Evolutionary conservation across 495 filamentous ascomycete species (phyloP), one percentile per base, ranked within the genome.

Genomic region (Lophiotrema nucula): DNA sequence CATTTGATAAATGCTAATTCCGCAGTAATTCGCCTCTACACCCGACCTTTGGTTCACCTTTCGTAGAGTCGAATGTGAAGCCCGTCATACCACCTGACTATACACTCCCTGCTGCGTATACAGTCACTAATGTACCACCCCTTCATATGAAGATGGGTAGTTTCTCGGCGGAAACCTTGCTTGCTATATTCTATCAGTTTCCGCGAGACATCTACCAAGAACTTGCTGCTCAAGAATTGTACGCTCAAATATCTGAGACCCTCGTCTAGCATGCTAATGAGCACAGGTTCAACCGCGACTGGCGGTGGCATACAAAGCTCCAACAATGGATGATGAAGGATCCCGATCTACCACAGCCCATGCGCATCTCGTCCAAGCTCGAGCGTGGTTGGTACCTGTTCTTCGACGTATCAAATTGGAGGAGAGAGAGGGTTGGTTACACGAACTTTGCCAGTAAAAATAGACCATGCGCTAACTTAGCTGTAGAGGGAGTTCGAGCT

Each of bases 111-210:
- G 81, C 86, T 21, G 93, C 90, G 70, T 97, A 97, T 69, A 84
- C 79, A 43, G 92, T 97, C 21, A 85, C 83, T 60, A 97, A 95
- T 65, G 87, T 95, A 26, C 88, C 90, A 64, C 82, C 84, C 15
- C 77, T 96, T 18, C 82, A 89, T 42, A 81, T 83, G 47, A 88
- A 92, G 60, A 88, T 95, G 42, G 76, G 79, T 15, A 88, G 84
- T 49, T 95, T 96, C 74, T 87, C 86, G 59, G 89, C 95, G 55
- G 92, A 97, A 69, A 95, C 90, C 0, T 77, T 97, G 51, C 90
- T 97, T 70, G 91, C 86, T 76, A 93, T 97, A 59, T 97, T 97
- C 77, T 97, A 95, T 75, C 89, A 85, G 72, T 87, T 88, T 73
- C 88, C 90, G 1, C 76, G 84, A 27, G 90, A 95, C 67, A 78